Conservation (phyloP, 805 yeast species). For the Huiozyma sinensis region DNA sequence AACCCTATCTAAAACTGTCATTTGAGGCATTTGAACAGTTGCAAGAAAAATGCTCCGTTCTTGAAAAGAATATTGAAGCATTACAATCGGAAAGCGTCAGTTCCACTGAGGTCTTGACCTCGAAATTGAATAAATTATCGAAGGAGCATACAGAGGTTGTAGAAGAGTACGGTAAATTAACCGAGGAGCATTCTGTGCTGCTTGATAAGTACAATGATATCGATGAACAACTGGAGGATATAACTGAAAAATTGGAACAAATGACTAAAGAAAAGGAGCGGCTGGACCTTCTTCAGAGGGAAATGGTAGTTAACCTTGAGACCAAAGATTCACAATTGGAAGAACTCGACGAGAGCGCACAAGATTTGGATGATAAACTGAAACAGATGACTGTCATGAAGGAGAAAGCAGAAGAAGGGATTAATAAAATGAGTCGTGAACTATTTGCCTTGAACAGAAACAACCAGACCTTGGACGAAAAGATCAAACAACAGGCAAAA, state of each 20-base stretch:
- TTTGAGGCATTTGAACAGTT: slow-evolving; percentile 39
- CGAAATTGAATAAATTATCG: slow-evolving; percentile 6
- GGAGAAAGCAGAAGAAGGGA: slow-evolving; percentile 69
- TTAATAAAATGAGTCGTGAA: slow-evolving; percentile 84
- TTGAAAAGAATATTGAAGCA: slow-evolving; percentile 23
- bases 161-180: slow-evolving; percentile 3
- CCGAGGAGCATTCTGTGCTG: slow-evolving; percentile 3
- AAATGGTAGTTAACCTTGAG: slow-evolving; percentile 29
- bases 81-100: slow-evolving; percentile 23
- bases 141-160: slow-evolving; percentile 6
- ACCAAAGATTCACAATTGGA: slow-evolving; percentile 11
- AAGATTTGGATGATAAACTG: slow-evolving; percentile 19
- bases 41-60: slow-evolving; percentile 27
- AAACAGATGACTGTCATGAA: slow-evolving; percentile 30
- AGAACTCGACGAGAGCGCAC: slow-evolving; percentile 12
- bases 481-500: slow-evolving; percentile 34
- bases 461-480: slow-evolving; percentile 40
- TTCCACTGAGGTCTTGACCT: slow-evolving; percentile 15
- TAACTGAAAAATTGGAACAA: slow-evolving; percentile 14
- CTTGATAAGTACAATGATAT: slow-evolving; percentile 11
- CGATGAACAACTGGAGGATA: neutral
- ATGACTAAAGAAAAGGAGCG: slow-evolving; percentile 15
- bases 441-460: slow-evolving; percentile 53
- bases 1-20: slow-evolving; percentile 57
- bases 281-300: slow-evolving; percentile 21